Evolutionary conservation across 1,139 yeast species (phyloP).

Genomic region (Debaryomyces fabryi): DNA sequence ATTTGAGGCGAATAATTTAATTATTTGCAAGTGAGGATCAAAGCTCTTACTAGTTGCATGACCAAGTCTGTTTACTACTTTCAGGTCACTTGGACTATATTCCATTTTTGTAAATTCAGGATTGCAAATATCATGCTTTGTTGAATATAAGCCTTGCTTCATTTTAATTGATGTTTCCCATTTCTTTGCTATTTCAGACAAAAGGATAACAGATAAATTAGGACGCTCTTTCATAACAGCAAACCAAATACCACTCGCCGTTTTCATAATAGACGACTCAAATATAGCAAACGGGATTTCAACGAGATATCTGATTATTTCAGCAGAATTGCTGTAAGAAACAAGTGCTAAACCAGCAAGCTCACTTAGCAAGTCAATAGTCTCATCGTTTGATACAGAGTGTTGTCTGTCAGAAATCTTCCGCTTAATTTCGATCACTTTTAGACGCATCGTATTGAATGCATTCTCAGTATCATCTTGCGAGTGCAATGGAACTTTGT

Average conservation of each 20-base stretch:
- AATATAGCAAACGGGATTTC: constrained; percentile 72
- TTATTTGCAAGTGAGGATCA: constrained; percentile 73
- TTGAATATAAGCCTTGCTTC: constrained; percentile 67
- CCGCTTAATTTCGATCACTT: constrained; percentile 18
- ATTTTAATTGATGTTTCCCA: constrained; percentile 72
- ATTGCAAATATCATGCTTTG: constrained; percentile 55
- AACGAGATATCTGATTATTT: constrained; percentile 60
- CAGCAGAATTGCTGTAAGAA: constrained; percentile 50
- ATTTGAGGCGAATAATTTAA: constrained; percentile 72
- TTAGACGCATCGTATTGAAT: constrained; percentile 23
- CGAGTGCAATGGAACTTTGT: constrained; percentile 36
- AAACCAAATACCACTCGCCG: constrained; percentile 79
- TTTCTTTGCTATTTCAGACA: constrained; percentile 66
- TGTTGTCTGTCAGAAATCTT: constrained; percentile 13
- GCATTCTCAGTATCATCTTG: constrained; percentile 34
- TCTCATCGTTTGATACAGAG: constrained; percentile 29
- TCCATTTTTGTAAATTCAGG: constrained; percentile 82
- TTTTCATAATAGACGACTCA: constrained; percentile 60
- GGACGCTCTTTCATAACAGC: constrained; percentile 71
- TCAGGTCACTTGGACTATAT: constrained; percentile 81
- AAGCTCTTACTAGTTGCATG: constrained; percentile 51
- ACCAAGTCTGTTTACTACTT: constrained; percentile 57
- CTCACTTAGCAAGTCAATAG: constrained; percentile 50
- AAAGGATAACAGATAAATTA: constrained; percentile 57
- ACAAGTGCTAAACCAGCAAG: constrained; percentile 52